Percentiles rank a stretch among this genome's conserved stretches.
Conservation (phyloP, 2,329 filamentous ascomycete species). For the Chaetothyriales sp. region DNA sequence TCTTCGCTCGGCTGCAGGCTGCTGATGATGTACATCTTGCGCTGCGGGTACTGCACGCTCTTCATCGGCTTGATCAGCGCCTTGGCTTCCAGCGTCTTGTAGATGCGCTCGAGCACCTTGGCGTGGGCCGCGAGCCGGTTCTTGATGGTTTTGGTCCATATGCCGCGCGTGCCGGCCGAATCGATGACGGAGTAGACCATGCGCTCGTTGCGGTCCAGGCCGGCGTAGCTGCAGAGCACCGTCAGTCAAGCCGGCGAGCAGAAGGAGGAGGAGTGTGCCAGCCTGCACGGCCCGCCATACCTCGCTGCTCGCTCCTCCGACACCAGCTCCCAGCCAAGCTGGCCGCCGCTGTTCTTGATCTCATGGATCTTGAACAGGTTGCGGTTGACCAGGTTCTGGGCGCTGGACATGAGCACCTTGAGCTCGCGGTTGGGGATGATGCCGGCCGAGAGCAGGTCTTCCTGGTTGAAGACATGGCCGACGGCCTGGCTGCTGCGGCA, state of each 20-base stretch:
- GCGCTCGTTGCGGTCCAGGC: constrained; percentile 50
- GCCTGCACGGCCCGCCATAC: constrained; percentile 20
- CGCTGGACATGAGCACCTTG: constrained; percentile 29
- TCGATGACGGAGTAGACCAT: constrained; percentile 85
- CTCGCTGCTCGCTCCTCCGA: constrained; percentile 36
- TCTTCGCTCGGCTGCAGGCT: constrained; percentile 74
- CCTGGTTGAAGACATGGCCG: constrained; percentile 34
- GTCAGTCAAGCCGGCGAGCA: constrained; percentile 6
- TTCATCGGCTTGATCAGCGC: constrained; percentile 79
- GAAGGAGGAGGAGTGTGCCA: neutral
- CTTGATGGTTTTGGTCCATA: constrained; percentile 82
- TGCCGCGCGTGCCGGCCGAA: constrained; percentile 66
- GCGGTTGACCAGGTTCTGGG: constrained; percentile 32
- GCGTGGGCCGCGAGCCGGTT: constrained; percentile 70
- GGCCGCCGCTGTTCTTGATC: constrained; percentile 25
- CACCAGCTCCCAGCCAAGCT: constrained; percentile 36
- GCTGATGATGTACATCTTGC: constrained; percentile 92
- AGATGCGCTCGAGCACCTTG: constrained; percentile 61
- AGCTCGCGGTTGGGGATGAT: constrained; percentile 33
- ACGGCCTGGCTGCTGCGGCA: constrained; percentile 27
- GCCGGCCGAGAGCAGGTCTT: constrained; percentile 30
- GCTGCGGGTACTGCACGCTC: constrained; percentile 76
- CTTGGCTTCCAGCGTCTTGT: constrained; percentile 73
- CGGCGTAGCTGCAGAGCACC: constrained; percentile 21
- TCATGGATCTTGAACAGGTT: constrained; percentile 34